phyloP scores from a whole-genome alignment of 805 yeast species.

The Jamesozyma lodderae region DNA sequence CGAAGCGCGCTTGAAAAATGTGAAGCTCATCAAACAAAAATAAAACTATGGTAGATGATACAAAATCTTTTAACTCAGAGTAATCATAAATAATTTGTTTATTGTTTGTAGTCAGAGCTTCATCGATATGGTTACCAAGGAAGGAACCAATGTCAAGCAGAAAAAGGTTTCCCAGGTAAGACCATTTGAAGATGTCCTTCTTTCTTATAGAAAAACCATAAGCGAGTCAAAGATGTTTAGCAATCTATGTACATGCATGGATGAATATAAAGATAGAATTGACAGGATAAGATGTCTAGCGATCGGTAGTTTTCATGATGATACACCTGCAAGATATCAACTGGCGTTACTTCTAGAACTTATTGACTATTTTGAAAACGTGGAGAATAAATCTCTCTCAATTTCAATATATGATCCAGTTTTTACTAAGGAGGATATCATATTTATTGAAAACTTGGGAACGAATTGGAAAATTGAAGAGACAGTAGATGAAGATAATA shows the following conservation, averaged over 20 bases:
- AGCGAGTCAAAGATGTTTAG: constrained; percentile 24
- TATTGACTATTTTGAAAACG: constrained; percentile 13
- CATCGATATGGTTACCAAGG: no score
- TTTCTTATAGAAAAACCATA: constrained; percentile 17
- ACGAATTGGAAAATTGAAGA: constrained; percentile 25
- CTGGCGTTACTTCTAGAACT: constrained; percentile 48
- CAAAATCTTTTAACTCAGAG: no score
- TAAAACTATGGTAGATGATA: no score
- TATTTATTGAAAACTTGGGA: constrained; percentile 25
- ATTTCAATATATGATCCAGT: constrained; percentile 60
- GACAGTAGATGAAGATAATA: constrained; percentile 11
- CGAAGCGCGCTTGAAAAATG: no score
- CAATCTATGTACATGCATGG: constrained; percentile 17
- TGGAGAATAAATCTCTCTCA: not conserved
- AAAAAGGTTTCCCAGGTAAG: not conserved
- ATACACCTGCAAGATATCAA: constrained; percentile 55
- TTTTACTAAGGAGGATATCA: constrained; percentile 39
- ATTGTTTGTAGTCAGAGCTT: no score
- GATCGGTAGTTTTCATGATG: constrained; percentile 55
- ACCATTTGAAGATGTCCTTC: not conserved
- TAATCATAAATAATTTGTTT: no score
- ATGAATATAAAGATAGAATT: constrained; percentile 8
- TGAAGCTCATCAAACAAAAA: no score
- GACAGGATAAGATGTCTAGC: constrained; percentile 55
- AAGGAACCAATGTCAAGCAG: no score